Base-by-base conservation (phyloP, 257 asterid genomes). In the Leptodermis oblonga region DNA sequence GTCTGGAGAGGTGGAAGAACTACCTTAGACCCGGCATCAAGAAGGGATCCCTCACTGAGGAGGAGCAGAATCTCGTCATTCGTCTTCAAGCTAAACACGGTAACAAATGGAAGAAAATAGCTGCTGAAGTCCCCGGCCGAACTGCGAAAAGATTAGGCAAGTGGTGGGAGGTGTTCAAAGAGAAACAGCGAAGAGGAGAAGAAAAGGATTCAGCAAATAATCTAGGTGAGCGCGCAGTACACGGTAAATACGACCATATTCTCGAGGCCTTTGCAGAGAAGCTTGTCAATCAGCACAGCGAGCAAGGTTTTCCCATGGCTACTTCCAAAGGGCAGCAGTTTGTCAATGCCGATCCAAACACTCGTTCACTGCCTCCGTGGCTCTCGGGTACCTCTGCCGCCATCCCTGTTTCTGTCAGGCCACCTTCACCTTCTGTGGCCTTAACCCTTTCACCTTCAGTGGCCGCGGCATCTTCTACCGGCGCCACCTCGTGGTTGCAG, bases 1-100 rank as follows among this genome's bases (percentile, higher is more conserved):
- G 92, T n/a, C 76, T 89, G 59, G 95, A 88, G 46, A 64, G 96
- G 84, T 88, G 95, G 92, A 88, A 85, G 69, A 86, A 88, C 78
- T 90, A 84, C 53, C 88, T 85, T 30, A 85, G 80, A 69, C 95
- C 95, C 0, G 95, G 96, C 9, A 82, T 87, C 39, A 86, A 88
- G 73, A 90, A 85, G 48, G 95, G 90, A 6, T 82, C 92, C 13
- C 74, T 86, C 4, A 84, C 90, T 0, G 79, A 76, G 62, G 89
- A 86, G 14, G 89, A 90, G 70, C 92, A 84, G 84, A 84, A 68
- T 9, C 84, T 87, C 0, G 90, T 91, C 26, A 86, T 91, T 69
- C 78, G 60, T 33, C 77, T 89, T n/a, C 82, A 77, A 37, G 76
- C 82, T 5, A 77, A 81, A 45, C 75, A 74, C 72, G 93, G 95